Evolutionary conservation across 352 stramenopile genomes (phyloP), one percentile per base, ranked within the genome.

Genomic region (Phytophthora kernoviae): DNA sequence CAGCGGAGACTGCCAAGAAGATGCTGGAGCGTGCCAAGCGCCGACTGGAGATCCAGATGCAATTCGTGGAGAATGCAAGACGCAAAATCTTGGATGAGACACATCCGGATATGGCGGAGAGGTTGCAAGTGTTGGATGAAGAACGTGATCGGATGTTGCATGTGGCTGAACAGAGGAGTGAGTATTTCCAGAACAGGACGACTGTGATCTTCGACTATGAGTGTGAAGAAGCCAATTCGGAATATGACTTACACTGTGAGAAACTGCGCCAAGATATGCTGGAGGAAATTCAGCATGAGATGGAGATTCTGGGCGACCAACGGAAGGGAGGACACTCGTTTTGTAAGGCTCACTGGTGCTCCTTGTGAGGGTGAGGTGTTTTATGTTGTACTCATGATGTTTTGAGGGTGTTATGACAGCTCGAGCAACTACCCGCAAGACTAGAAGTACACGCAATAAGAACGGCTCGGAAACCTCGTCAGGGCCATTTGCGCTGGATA

Each of bases 211-310:
- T 90, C 42, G 68, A 79, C 42, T 93, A 93, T 57, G 84, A 93
- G 58, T 90, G 84, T 57, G 80, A 93, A 18, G 80, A 93, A 50
- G 84, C 84, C 20, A 84, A 78, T 39, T 87, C 81, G 36, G 84
- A 93, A 65, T 93, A 84, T 41, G 65, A 87, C 41, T 51, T 91
- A 53, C 77, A 81, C 26, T 94, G 85, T 60, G 84, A 90, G 33
- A 90, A 89, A 58, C 62, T 94, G 48, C 81, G 84, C 17, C 79
- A 92, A 21, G 83, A 92, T 54, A 94, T 94, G 85, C 69, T 94
- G 21, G 83, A 92, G 22, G 85, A 94, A 65, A 94, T 94, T 67
- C 79, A 91, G 40, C 73, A 91, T 36, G 85, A 94, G 67, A 92
- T 94, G 68, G 82, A 94, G 58, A 87, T 91, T 50, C 70, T 91